Percentiles rank a stretch among this genome's conserved stretches.
Conservation (phyloP, 2,329 filamentous ascomycete species). For the Blastomyces emzantsi region DNA sequence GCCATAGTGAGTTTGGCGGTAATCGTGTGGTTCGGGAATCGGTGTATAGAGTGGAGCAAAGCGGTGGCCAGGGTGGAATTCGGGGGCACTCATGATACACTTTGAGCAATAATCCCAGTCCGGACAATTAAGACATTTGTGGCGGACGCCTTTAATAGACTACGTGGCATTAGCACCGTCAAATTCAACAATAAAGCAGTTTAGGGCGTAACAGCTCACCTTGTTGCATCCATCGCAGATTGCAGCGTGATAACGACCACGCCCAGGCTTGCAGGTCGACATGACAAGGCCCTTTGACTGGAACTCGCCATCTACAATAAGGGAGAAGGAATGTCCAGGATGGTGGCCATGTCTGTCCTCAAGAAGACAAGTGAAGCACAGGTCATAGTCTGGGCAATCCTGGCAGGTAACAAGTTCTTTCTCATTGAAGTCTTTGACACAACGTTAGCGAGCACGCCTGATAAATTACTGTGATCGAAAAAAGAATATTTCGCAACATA, state of each 20-base stretch:
- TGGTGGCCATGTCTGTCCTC: slow-evolving; percentile 79
- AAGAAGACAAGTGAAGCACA: slow-evolving; percentile 75
- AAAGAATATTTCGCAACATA: slow-evolving; percentile 26
- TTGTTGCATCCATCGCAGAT: slow-evolving; percentile 92
- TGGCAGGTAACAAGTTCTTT: slow-evolving; percentile 76
- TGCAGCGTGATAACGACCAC: slow-evolving; percentile 73
- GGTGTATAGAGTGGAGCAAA: slow-evolving; percentile 83
- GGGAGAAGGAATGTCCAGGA: slow-evolving; percentile 70
- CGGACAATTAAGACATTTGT: slow-evolving; percentile 95
- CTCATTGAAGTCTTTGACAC: slow-evolving; percentile 56
- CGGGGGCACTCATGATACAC: slow-evolving; percentile 59
- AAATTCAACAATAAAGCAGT: neutral
- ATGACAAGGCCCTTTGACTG: slow-evolving; percentile 55
- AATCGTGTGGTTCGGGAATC: slow-evolving; percentile 41
- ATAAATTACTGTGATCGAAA: neutral
- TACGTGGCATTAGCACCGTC: slow-evolving; percentile 25
- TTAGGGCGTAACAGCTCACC: slow-evolving; percentile 28
- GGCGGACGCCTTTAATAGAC: slow-evolving; percentile 76
- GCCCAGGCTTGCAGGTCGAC: slow-evolving; percentile 65
- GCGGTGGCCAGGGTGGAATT: slow-evolving; percentile 71
- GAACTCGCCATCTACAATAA: slow-evolving; percentile 31
- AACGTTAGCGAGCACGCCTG: slow-evolving; percentile 20
- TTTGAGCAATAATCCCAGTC: slow-evolving; percentile 91
- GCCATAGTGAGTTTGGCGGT: slow-evolving; percentile 56
- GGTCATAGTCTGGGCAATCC: slow-evolving; percentile 79